phyloP scores from a whole-genome alignment of 148 eudicot species.

The Suaeda aralocaspica region DNA sequence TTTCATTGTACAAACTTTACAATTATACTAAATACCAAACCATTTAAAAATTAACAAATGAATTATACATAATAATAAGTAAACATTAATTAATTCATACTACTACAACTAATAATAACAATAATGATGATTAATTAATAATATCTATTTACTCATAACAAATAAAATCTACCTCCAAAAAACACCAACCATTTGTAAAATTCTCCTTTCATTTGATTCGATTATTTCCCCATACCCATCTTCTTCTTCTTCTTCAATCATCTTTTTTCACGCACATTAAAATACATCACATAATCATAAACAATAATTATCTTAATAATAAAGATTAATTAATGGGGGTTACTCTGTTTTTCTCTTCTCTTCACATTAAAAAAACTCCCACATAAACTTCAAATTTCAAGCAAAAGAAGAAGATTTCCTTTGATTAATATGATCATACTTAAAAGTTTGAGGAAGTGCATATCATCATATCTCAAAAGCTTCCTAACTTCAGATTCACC shows the following conservation, averaged over 20 bases:
- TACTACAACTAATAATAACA: not conserved
- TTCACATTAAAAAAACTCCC: no score
- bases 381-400: not conserved
- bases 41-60: not conserved
- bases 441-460: constrained; percentile 62
- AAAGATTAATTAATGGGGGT: not conserved
- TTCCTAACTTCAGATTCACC: constrained; percentile 43
- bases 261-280: not conserved
- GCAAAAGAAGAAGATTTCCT: constrained; percentile 18
- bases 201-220: not conserved
- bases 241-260: not conserved
- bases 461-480: constrained; percentile 38
- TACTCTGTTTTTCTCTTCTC: constrained; percentile 1
- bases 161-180: constrained; percentile 16
- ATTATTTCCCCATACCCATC: no score
- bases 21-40: constrained; percentile 21
- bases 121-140: not conserved
- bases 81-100: not conserved
- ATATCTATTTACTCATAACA: constrained; percentile 12
- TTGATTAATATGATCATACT: constrained; percentile 21
- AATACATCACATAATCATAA: not conserved
- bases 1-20: constrained; percentile 9
- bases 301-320: constrained; percentile 12
- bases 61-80: not conserved
- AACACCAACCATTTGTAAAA: not conserved